phyloP scores from a whole-genome alignment of 2,329 filamentous ascomycete species.

The Aspergillus fischeri region DNA sequence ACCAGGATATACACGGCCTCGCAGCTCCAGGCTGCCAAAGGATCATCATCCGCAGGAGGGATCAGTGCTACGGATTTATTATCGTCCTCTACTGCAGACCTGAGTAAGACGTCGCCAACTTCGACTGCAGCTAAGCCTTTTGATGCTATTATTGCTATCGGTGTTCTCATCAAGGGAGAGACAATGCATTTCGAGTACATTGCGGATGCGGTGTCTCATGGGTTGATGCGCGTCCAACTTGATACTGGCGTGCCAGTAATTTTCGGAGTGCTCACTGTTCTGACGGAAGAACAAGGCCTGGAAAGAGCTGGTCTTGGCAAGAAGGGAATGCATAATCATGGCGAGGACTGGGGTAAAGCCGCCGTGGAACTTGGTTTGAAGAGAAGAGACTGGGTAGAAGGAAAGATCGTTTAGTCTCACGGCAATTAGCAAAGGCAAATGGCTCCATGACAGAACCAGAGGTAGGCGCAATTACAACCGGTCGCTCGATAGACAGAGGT shows the following conservation, averaged over 20 bases:
- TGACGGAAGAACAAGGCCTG: slow-evolving; percentile 82
- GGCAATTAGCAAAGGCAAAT: slow-evolving; percentile 1
- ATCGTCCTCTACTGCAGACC: slow-evolving; percentile 63
- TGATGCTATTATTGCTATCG: slow-evolving; percentile 91
- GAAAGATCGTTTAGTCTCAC: slow-evolving; percentile 48
- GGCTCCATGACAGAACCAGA: background rate
- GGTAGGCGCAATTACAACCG: background rate
- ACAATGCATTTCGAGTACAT: slow-evolving; percentile 99
- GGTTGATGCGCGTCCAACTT: slow-evolving; percentile 89
- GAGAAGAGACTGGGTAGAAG: slow-evolving; percentile 76
- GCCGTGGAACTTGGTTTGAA: slow-evolving; percentile 93
- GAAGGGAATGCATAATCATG: slow-evolving; percentile 73
- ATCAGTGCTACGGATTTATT: slow-evolving; percentile 54
- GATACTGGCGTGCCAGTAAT: slow-evolving; percentile 86
- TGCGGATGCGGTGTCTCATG: slow-evolving; percentile 81
- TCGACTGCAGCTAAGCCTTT: slow-evolving; percentile 56
- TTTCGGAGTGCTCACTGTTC: slow-evolving; percentile 85
- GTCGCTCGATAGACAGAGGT: background rate
- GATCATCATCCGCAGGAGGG: slow-evolving; percentile 35
- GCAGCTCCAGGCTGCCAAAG: slow-evolving; percentile 71
- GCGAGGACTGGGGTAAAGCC: slow-evolving; percentile 90
- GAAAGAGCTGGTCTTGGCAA: slow-evolving; percentile 71
- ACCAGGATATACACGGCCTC: slow-evolving; percentile 76
- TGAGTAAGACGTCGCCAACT: slow-evolving; percentile 46
- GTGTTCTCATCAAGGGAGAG: slow-evolving; percentile 95